Evolutionary conservation across 352 stramenopile genomes (phyloP), one percentile per base, ranked within the genome.

Genomic region (Saprolegnia parasitica): DNA sequence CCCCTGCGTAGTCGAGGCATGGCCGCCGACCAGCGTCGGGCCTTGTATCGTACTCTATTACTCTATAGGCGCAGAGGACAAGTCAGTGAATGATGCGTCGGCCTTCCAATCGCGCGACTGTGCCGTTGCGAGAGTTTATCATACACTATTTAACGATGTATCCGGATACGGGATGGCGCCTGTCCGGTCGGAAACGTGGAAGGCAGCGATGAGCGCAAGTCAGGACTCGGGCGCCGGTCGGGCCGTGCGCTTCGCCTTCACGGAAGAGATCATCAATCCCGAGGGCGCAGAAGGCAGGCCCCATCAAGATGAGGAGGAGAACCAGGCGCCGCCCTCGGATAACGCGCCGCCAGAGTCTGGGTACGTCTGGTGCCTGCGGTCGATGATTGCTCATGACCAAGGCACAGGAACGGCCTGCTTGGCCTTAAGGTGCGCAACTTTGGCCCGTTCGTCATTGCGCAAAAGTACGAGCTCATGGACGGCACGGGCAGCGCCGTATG

Each of bases 401-500:
- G 10, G 29, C 9, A 21, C n/a, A 67, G 58, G 24, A 56, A 67
- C 54, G 58, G 58, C 6, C 23, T 67, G 21, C 58, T 67, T 29
- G 58, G 58, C 8, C 58, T 67, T 39, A 67, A 67, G 45, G 18
- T 67, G 18, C 58, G 58, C 24, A 67, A 56, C 58, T 67, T 67
- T 56, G 58, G 58, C 23, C 39, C 58, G 42, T 24, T 67, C 21
- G 32, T 56, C n/a, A 67, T 67, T 50, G 42, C 37, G 13, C 58
- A 67, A 24, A 67, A 67, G 20, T 67, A 67, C 39, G 35, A 67
- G 23, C 35, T 37, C 24, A 67, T 67, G 58, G 16, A 50, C 52
- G 58, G 58, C n/a, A 67, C 58, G 24, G 58, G 58, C 16, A 67
- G 58, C 29, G 58, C 58, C n/a, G 58, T 67, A 8, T 67, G 58